Percentiles rank a stretch among this genome's conserved stretches.
These are phyloP conservation scores for Haplographium delicatum DNA, from an alignment of 495 filamentous ascomycete genomes.

Conservation along the genomic window DNA sequence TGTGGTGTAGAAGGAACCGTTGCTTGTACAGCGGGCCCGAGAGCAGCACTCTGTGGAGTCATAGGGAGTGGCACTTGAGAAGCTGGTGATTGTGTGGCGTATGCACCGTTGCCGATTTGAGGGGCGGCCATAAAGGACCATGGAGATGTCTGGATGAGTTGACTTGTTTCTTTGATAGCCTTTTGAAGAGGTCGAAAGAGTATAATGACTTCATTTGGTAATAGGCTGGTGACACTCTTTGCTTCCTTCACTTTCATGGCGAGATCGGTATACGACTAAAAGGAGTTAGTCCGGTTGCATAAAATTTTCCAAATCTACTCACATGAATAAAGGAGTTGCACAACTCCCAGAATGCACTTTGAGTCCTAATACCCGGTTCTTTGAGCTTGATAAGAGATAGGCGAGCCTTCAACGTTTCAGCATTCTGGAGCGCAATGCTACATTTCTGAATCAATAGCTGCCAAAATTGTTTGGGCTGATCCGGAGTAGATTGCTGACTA, in stretches of 20 bases:
- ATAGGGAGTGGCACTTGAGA: conserved; percentile 41
- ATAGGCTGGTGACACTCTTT: conserved; percentile 51
- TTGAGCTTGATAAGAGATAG: conserved; percentile 78
- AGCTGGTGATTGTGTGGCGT: conserved; percentile 23
- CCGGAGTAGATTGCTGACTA: conserved; percentile 36
- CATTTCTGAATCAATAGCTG: conserved; percentile 62
- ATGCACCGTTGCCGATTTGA: conserved; percentile 15
- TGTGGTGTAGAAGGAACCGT: conserved; percentile 79
- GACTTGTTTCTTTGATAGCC: conserved; percentile 67
- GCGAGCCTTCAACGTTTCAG: conserved; percentile 60
- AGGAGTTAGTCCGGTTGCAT: too few species aligned
- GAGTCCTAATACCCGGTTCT: conserved; percentile 70
- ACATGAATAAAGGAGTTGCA: conserved; percentile 69
- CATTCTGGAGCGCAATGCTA: conserved; percentile 56
- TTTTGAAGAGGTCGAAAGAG: conserved; percentile 73
- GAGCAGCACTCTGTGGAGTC: conserved; percentile 74
- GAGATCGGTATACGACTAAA: conserved; percentile 70
- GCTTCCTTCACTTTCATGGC: conserved; percentile 66
- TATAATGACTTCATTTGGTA: conserved; percentile 62
- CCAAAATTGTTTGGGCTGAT: conserved; percentile 60
- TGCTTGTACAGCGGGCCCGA: conserved; percentile 83
- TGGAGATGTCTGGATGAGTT: conserved; percentile 68
- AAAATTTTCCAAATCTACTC: conserved; percentile 5
- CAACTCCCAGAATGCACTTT: conserved; percentile 75
- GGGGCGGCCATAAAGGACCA: conserved; percentile 48